phyloP scores from a whole-genome alignment of 176 grass and related monocot genomes.

The Triticum monococcum region DNA sequence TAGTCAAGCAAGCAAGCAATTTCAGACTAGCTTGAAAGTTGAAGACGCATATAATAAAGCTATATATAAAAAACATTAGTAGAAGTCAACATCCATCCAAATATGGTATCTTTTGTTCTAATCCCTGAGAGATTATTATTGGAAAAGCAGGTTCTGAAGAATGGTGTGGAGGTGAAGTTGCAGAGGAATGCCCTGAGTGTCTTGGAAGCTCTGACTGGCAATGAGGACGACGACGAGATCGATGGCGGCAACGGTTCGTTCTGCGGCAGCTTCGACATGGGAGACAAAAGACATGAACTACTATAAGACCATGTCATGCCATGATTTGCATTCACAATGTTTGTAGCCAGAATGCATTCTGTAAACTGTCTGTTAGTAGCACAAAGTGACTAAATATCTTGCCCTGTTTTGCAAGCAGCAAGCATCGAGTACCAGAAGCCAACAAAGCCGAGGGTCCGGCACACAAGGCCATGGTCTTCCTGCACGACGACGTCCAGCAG shows the following conservation, averaged over 20 bases:
- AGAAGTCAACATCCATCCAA: not conserved
- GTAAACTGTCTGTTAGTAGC: not conserved
- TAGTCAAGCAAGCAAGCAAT: not conserved
- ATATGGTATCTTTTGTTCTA: not conserved
- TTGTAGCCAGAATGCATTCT: not conserved
- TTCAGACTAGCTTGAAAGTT: not conserved
- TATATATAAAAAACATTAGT: not conserved
- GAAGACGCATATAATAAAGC: not conserved
- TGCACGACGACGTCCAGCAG: constrained; percentile 48
- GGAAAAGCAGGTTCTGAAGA: constrained; percentile 64
- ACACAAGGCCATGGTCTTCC: constrained; percentile 60
- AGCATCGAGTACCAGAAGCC: constrained; percentile 68
- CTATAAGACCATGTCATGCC: constrained; percentile 32
- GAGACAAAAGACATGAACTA: constrained; percentile 63
- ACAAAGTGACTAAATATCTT: too few species aligned
- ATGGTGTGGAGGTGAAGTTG: constrained; percentile 85
- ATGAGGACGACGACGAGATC: constrained; percentile 47
- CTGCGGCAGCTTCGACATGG: constrained; percentile 72
- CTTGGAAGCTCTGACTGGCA: constrained; percentile 73
- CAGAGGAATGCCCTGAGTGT: constrained; percentile 86
- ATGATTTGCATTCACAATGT: not conserved
- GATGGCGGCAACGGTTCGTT: constrained; percentile 49
- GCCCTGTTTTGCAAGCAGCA: constrained; percentile 18
- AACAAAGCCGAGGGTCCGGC: constrained; percentile 72
- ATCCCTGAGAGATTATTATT: not conserved